Evolutionary conservation across 805 yeast genomes (phyloP).

Genomic region (Lachancea sp.): DNA sequence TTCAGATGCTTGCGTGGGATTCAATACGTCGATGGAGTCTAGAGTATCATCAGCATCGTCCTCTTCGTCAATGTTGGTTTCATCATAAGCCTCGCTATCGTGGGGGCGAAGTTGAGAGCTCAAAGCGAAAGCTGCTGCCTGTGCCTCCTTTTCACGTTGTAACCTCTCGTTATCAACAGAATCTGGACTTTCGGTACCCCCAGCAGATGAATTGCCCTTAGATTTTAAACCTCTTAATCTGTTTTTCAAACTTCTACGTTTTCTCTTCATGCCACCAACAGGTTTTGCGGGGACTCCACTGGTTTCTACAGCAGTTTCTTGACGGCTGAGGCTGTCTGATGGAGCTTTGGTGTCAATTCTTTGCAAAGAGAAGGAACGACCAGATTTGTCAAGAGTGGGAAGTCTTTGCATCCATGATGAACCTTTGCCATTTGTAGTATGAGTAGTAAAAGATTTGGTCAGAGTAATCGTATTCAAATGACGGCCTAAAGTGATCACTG

Average conservation of each 20-base stretch:
- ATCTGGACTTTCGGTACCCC: conserved; percentile 14
- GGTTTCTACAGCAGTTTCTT: conserved; percentile 49
- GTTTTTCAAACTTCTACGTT: conserved; percentile 33
- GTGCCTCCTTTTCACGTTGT: conserved; percentile 39
- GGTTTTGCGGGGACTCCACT: conserved; percentile 62
- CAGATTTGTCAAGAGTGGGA: conserved; percentile 62
- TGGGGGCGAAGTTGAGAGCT: conserved; percentile 7
- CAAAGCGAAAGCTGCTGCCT: conserved; percentile 39
- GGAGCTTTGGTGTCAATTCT: conserved; percentile 66
- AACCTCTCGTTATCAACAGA: conserved; percentile 33
- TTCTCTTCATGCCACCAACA: conserved; percentile 66
- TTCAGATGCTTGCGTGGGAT: conserved; percentile 5
- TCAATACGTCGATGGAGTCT: conserved; percentile 6
- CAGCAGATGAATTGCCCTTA: conserved; percentile 7
- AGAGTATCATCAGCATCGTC: conserved; percentile 3
- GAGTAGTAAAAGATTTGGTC: conserved; percentile 81
- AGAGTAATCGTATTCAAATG: conserved; percentile 87
- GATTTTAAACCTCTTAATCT: conserved; percentile 22
- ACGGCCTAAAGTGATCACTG: conserved; percentile 67
- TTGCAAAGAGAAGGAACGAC: conserved; percentile 74
- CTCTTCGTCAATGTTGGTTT: conserved; percentile 6
- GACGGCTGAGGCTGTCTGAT: conserved; percentile 20
- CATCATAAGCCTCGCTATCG: conserved; percentile 6
- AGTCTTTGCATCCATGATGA: conserved; percentile 79
- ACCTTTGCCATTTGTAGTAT: conserved; percentile 50